Percentiles rank a stretch among this genome's conserved stretches.
Conservation (phyloP, 345 rosid species). For the Schrenkiella parvula region DNA sequence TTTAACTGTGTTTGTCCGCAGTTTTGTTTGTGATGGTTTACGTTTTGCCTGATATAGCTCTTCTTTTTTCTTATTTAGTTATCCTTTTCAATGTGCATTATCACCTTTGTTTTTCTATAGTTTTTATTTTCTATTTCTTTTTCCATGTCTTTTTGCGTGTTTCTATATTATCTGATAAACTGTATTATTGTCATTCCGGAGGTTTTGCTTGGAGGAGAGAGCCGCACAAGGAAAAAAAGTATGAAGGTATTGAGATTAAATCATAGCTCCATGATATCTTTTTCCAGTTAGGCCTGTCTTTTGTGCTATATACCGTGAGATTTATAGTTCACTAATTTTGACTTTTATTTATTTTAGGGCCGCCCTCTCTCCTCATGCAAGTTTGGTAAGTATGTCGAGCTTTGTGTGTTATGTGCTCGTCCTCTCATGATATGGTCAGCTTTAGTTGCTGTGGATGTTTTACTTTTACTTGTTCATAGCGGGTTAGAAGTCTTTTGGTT, state of each 20-base stretch:
- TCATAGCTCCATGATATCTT: neutral
- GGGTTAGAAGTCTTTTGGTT: neutral
- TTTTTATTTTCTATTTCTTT: neutral
- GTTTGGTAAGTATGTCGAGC: constrained; percentile 21
- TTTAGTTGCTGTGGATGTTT: neutral
- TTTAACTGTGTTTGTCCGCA: neutral
- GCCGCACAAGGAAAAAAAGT: neutral
- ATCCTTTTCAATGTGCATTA: neutral
- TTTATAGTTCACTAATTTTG: constrained; percentile 17
- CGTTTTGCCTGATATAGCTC: neutral
- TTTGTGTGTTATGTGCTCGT: neutral
- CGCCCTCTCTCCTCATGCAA: constrained; percentile 25
- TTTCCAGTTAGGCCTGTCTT: neutral
- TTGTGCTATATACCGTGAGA: neutral
- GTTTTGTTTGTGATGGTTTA: constrained; percentile 33
- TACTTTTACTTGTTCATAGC: neutral
- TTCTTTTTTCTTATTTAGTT: neutral
- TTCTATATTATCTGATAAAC: constrained; percentile 9
- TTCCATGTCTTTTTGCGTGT: neutral
- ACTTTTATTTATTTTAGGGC: constrained; percentile 4
- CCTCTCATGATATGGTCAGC: neutral
- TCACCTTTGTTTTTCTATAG: neutral
- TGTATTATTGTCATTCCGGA: constrained; percentile 27
- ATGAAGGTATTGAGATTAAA: constrained; percentile 18
- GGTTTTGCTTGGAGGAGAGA: constrained; percentile 35